Evolutionary conservation across 768 basidiomycete genomes (phyloP).

Genomic region (Coprinopsis marcescibilis): DNA sequence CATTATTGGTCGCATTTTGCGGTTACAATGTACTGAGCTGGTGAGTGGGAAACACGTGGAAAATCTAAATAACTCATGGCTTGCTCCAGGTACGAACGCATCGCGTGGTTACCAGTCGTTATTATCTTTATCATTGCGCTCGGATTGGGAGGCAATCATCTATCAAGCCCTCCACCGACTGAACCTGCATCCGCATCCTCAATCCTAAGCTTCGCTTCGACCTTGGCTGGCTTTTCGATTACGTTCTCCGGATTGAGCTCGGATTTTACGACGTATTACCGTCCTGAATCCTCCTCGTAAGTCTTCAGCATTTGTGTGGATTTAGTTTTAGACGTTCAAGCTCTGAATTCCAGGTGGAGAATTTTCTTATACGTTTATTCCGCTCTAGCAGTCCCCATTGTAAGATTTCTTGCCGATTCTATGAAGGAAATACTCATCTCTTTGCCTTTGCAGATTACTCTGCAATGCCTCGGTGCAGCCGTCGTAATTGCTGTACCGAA

Average conservation of each 20-base stretch:
- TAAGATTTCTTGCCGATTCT: slow-evolving; percentile 16
- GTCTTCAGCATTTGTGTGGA: slow-evolving; percentile 4
- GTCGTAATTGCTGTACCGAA: slow-evolving; percentile 49
- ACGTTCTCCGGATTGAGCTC: slow-evolving; percentile 57
- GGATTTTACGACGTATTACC: slow-evolving; percentile 73
- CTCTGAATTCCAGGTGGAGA: slow-evolving; percentile 37
- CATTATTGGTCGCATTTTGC: slow-evolving; percentile 60
- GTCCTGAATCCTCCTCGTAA: slow-evolving; percentile 52
- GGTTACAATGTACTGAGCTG: slow-evolving; percentile 47
- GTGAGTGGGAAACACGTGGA: slow-evolving; percentile 18
- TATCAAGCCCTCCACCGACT: slow-evolving; percentile 42
- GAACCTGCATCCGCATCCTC: slow-evolving; percentile 48
- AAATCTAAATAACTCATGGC: neutral
- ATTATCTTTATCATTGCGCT: slow-evolving; percentile 65
- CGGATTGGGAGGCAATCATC: slow-evolving; percentile 69
- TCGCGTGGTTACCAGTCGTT: slow-evolving; percentile 76
- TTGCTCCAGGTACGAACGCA: slow-evolving; percentile 51
- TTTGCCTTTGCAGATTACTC: slow-evolving; percentile 30
- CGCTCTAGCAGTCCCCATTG: slow-evolving; percentile 60
- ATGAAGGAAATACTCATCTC: neutral
- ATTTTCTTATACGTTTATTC: slow-evolving; percentile 66
- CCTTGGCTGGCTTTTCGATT: slow-evolving; percentile 68
- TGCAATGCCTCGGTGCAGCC: slow-evolving; percentile 54
- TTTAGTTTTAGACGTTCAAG: neutral
- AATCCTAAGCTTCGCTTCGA: slow-evolving; percentile 62